A percentile compares a stretch with the other conserved stretches of the same genome.
phyloP scores from a whole-genome alignment of 495 filamentous ascomycete genomes.

The Neurospora tetraspora region DNA sequence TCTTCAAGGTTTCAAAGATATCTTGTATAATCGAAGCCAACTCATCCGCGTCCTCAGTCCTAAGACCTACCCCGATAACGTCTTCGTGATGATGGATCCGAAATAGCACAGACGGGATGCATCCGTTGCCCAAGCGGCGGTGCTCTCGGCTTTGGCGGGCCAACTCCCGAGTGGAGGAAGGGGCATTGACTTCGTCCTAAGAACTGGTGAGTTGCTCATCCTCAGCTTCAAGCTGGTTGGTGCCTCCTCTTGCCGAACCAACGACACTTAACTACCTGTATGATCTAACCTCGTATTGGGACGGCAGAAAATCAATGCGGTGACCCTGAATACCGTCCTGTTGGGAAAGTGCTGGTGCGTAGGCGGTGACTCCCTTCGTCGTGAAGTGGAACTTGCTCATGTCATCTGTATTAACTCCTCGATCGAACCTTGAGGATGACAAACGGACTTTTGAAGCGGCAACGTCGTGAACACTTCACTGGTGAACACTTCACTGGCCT shows the following conservation, averaged over 20 bases:
- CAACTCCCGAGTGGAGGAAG: neutral
- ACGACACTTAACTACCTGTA: neutral
- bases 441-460: neutral
- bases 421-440: neutral
- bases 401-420: neutral
- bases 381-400: neutral
- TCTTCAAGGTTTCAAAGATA: neutral
- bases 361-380: neutral
- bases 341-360: neutral
- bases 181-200: neutral
- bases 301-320: neutral
- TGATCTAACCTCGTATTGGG: neutral
- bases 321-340: neutral
- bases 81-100: neutral
- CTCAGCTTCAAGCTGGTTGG: neutral
- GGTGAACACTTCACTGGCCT: neutral
- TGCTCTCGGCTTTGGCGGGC: neutral
- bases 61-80: neutral
- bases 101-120: neutral
- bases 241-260: neutral
- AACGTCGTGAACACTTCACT: neutral
- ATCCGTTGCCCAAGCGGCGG: neutral
- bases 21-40: neutral
- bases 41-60: neutral
- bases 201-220: neutral